phyloP scores from a whole-genome alignment of 1,139 yeast species.

The Keqinozyma sinolaborantium region DNA sequence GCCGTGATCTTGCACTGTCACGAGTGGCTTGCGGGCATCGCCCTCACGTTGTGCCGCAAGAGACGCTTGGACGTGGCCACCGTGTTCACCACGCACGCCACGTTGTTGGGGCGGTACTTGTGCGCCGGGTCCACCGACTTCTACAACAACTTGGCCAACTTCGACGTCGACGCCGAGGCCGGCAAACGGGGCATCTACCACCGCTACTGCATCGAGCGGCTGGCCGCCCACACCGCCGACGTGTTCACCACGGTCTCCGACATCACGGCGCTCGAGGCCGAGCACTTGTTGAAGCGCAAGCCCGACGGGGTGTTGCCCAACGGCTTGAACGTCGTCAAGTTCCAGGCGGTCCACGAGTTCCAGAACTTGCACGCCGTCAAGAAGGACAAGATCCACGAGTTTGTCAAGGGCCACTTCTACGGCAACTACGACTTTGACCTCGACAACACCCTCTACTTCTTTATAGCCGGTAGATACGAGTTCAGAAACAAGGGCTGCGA shows the following conservation, averaged over 20 bases:
- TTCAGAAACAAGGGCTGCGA: constrained; percentile 97
- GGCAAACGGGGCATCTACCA: constrained; percentile 97
- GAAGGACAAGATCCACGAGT: constrained; percentile 90
- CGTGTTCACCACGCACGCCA: constrained; percentile 96
- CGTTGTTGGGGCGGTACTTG: constrained; percentile 87
- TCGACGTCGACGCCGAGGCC: constrained; percentile 97
- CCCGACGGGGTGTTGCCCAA: constrained; percentile 98
- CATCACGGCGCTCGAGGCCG: constrained; percentile 93
- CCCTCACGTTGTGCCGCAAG: constrained; percentile 87
- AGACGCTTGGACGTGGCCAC: constrained; percentile 92
- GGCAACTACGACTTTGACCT: constrained; percentile 95
- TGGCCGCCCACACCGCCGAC: constrained; percentile 95
- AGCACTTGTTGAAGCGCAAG: constrained; percentile 87
- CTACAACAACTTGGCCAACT: constrained; percentile 83
- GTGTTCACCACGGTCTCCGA: constrained; percentile 97
- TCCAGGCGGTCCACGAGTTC: constrained; percentile 96
- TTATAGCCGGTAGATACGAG: constrained; percentile 97
- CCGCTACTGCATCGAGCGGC: constrained; percentile 93
- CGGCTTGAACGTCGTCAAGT: constrained; percentile 92
- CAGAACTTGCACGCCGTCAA: constrained; percentile 92
- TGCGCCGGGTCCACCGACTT: constrained; percentile 97
- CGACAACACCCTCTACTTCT: constrained; percentile 89
- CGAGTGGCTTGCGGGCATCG: constrained; percentile 98
- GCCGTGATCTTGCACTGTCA: constrained; percentile 95
- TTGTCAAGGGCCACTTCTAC: constrained; percentile 94